Conservation (phyloP, 2,329 filamentous ascomycete genomes). For the Diaporthe ilicicola region DNA sequence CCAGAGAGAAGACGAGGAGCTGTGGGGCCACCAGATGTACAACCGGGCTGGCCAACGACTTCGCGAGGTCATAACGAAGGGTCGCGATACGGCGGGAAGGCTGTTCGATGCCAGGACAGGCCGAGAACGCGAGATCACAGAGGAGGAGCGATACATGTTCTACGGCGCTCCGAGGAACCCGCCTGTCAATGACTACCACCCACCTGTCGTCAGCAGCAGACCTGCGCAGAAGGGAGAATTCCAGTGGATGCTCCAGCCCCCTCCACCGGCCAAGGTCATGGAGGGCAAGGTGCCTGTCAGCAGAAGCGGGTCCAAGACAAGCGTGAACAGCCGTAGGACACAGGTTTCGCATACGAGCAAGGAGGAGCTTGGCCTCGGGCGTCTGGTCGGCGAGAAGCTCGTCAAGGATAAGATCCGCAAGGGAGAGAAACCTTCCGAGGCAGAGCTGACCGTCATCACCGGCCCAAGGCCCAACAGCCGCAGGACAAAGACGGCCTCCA, state of each 20-base stretch:
- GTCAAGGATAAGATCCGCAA: slow-evolving; percentile 56
- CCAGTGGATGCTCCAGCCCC: slow-evolving; percentile 92
- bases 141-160: slow-evolving; percentile 63
- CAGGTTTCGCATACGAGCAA: slow-evolving; percentile 40
- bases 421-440: slow-evolving; percentile 47
- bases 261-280: slow-evolving; percentile 91
- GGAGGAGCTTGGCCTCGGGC: slow-evolving; percentile 53
- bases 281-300: slow-evolving; percentile 80
- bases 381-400: slow-evolving; percentile 54
- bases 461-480: slow-evolving; percentile 36
- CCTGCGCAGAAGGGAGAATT: slow-evolving; percentile 75
- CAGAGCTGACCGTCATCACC: slow-evolving; percentile 34
- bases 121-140: slow-evolving; percentile 61
- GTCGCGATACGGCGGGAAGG: slow-evolving; percentile 63
- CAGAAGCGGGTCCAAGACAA: slow-evolving; percentile 67
- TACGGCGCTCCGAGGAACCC: slow-evolving; percentile 70
- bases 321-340: slow-evolving; percentile 57
- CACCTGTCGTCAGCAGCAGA: slow-evolving; percentile 81
- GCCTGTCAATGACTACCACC: slow-evolving; percentile 86
- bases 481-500: slow-evolving; percentile 36
- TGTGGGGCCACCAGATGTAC: slow-evolving; percentile 75
- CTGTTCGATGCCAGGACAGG: slow-evolving; percentile 60
- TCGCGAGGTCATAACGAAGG: slow-evolving; percentile 67
- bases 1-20: slow-evolving; percentile 86
- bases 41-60: slow-evolving; percentile 61